Evolutionary conservation across 106 monocot genomes (phyloP).

Genomic region (Vanilla planifolia): DNA sequence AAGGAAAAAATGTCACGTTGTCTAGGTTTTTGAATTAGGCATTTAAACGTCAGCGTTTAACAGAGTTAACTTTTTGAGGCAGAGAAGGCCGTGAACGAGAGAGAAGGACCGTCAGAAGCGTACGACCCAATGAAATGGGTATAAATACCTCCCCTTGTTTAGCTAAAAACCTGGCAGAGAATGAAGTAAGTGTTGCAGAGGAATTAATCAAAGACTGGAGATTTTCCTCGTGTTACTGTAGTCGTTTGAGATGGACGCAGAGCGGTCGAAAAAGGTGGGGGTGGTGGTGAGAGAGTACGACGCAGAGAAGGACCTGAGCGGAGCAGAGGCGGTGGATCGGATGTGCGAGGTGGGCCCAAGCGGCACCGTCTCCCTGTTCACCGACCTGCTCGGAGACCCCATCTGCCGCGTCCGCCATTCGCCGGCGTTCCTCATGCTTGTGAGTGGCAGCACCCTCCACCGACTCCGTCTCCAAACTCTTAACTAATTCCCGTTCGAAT

Average conservation of each 20-base stretch:
- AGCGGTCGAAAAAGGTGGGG: neutral
- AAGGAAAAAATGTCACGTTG: too few relatives aligned
- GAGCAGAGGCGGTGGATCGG: constrained; percentile 47
- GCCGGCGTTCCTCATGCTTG: constrained; percentile 28
- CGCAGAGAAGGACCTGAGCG: constrained; percentile 34
- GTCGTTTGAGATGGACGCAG: constrained; percentile 3
- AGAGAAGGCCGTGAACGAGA: too few relatives aligned
- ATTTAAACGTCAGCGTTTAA: too few relatives aligned
- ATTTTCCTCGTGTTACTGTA: too few relatives aligned
- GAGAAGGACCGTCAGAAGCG: too few relatives aligned
- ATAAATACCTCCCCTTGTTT: too few relatives aligned
- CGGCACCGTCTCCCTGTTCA: constrained; percentile 25
- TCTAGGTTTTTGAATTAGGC: too few relatives aligned
- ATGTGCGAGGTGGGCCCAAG: constrained; percentile 66
- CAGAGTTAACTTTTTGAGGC: too few relatives aligned
- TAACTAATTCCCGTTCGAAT: neutral
- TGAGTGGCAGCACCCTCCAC: neutral
- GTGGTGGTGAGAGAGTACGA: constrained; percentile 42
- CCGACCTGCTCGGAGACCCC: constrained; percentile 43
- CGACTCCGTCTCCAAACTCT: neutral
- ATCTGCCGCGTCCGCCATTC: constrained; percentile 39
- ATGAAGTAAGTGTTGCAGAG: too few relatives aligned
- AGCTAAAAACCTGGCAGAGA: too few relatives aligned
- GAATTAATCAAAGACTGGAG: too few relatives aligned
- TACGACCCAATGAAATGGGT: too few relatives aligned